Percentiles rank a stretch among this genome's conserved stretches.
Evolutionary conservation across 805 yeast genomes (phyloP).

Genomic region (Ogataea corticis): DNA sequence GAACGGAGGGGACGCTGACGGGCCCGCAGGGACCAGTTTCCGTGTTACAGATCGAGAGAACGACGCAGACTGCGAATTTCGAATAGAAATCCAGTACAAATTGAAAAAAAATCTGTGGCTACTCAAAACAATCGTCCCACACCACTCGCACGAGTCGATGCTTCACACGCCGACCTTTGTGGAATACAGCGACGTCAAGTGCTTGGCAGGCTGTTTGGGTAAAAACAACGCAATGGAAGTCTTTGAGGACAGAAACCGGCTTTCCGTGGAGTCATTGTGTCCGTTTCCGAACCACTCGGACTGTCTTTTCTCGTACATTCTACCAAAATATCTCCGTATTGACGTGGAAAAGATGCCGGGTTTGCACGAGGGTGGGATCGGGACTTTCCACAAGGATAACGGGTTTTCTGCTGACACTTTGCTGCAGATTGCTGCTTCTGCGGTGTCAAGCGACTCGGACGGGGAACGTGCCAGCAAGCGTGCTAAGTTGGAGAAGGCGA

Average conservation of each 20-base stretch:
- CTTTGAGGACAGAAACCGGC: not conserved
- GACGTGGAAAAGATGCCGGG: not conserved
- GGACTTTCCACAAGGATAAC: not conserved
- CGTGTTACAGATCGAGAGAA: not conserved
- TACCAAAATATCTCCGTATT: conserved; percentile 12
- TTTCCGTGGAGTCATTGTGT: conserved; percentile 10
- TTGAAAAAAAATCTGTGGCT: conserved; percentile 27
- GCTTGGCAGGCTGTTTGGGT: not conserved
- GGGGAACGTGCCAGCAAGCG: conserved; percentile 5
- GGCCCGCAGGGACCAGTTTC: not conserved
- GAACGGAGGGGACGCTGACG: not conserved
- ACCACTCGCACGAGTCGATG: conserved; percentile 22
- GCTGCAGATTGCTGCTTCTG: conserved; percentile 8
- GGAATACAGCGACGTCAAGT: conserved; percentile 6
- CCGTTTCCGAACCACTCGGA: conserved; percentile 9
- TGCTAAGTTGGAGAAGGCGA: not conserved
- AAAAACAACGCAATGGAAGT: not conserved
- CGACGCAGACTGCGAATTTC: conserved; percentile 23
- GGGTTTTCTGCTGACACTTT: conserved; percentile 2
- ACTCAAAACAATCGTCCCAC: conserved; percentile 22
- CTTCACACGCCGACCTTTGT: conserved; percentile 6
- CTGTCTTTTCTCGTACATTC: conserved; percentile 15
- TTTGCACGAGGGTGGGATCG: conserved; percentile 6
- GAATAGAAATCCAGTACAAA: conserved; percentile 28
- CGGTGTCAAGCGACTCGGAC: not conserved